Evolutionary conservation across 352 stramenopile genomes (phyloP), one percentile per base, ranked within the genome.

Genomic region (Aphanomyces stellatus): DNA sequence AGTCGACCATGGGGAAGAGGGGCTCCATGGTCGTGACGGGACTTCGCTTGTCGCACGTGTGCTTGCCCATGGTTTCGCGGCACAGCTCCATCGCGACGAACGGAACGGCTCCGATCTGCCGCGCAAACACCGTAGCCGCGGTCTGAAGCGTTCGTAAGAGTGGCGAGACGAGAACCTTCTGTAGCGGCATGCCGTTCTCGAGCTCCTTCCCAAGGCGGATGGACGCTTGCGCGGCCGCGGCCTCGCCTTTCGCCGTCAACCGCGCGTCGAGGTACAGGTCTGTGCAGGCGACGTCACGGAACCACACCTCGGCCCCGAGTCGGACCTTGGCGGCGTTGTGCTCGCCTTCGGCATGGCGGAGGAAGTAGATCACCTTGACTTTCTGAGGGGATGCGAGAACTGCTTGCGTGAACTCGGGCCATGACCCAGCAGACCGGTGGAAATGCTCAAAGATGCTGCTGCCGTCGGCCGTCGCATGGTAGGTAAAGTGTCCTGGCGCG

Each of bases 301-400:
- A 79, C 83, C 81, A 92, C 8, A 72, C 72, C 37, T 77, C 72
- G 2, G 74, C 73, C 31, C 82, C 81, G 19, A 79, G 72, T 55
- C 82, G 70, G 1, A 76, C 33, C 68, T 90, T 77, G 6, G 80
- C 79, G 4, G 75, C 78, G 62, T 92, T 92, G 71, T 92, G 81
- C 51, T 71, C 74, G n/a, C 81, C 84, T 65, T 92, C 77, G 27
- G 78, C 82, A 51, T 91, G 84, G 25, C 84, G 80, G 59, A 92
- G 74, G n/a, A 90, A 75, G 74, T 90, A 91, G 22, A 90, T 66
- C 57, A 88, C 81, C 71, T 90, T 92, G 60, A 88, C 55, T 27
- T 73, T 67, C 30, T 65, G 71, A 34, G 51, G 35, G 28, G 57
- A 59, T 35, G 19, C 53, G 7, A 25, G 35, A 30, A 67, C 34